These are phyloP conservation scores for Inga laurina DNA, from an alignment of 306 rosid genomes.

Conservation along the genomic window DNA sequence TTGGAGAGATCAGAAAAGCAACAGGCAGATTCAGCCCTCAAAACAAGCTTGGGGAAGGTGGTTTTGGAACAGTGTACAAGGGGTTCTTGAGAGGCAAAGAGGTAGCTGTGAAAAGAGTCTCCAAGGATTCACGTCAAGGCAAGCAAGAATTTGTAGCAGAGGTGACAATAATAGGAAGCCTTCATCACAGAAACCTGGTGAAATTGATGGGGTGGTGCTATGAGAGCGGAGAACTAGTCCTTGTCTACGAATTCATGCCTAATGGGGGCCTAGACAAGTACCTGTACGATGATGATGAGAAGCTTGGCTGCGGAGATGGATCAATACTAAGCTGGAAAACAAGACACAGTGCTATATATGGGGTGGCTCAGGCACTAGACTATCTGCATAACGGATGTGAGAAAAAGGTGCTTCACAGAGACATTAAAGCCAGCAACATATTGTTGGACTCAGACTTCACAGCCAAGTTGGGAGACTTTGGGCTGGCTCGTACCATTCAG, in stretches of 20 bases:
- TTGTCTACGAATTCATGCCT: constrained; percentile 89
- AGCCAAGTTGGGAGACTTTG: constrained; percentile 74
- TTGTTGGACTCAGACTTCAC: constrained; percentile 65
- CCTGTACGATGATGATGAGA: constrained; percentile 41
- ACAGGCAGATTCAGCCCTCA: constrained; percentile 62
- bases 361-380: constrained; percentile 73
- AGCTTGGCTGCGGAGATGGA: constrained; percentile 8
- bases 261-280: constrained; percentile 71
- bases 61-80: constrained; percentile 78
- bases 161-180: constrained; percentile 79
- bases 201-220: constrained; percentile 87
- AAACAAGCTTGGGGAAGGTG: constrained; percentile 78
- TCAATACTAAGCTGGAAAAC: constrained; percentile 50
- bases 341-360: constrained; percentile 51
- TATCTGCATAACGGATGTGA: constrained; percentile 80
- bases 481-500: constrained; percentile 65
- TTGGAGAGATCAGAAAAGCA: constrained; percentile 54
- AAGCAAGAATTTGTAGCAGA: constrained; percentile 82
- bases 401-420: constrained; percentile 70
- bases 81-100: constrained; percentile 55
- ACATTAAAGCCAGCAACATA: constrained; percentile 75
- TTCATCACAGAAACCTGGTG: constrained; percentile 74
- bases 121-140: constrained; percentile 71
- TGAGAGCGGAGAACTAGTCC: constrained; percentile 64
- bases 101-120: constrained; percentile 72